Base-by-base conservation (phyloP, 768 basidiomycete genomes). In the Krasilnikovozyma curviuscula region DNA sequence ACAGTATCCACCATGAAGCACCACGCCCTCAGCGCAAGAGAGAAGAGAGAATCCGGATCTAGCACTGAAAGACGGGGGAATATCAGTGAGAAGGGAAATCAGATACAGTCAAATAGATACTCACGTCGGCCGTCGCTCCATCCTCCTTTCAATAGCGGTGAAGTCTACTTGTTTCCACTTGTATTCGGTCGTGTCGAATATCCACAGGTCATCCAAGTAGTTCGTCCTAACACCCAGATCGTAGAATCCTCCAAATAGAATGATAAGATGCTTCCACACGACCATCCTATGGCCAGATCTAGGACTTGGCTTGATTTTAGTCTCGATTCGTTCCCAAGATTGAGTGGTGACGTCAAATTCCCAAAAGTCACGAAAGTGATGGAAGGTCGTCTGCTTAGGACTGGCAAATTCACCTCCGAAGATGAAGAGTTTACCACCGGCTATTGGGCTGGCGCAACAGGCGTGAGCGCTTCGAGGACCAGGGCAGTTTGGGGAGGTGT, bases 391-490 rank as follows among this genome's bases (percentile, higher is more conserved):
- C 61, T 88, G 84, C 54, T 81, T 71, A 6, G 83, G 61, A 1
- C 80, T 81, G 0, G 83, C 83, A 56, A 81, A 91, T 62, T 89
- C 86, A 12, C 86, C 84, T 24, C 82, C 83, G 54, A 83, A 86
- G 1, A 86, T 67, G 59, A 81, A 84, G 1, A 88, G 67, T 58
- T 84, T 85, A 2, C 86, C 86, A 0, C 86, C 86, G n/a, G 75
- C 77, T 1, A 72, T 71, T 0, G 82, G 76, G 2, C 75, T 74
- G 0, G 75, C 73, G 21, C 77, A 79, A 5, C 83, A 75, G 9
- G 81, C 81, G 62, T 91, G 86, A 0, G 86, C 86, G 8, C 79
- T 82, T 34, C 86, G 72, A 2, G 86, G 86, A 2, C 83, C 82
- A 0, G 88, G 88, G 55, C 80, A 82, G 0, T 78, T 83, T 12